These are phyloP conservation scores for Lasiosphaeria ovina DNA, from an alignment of 495 filamentous ascomycete species.

Conservation along the genomic window DNA sequence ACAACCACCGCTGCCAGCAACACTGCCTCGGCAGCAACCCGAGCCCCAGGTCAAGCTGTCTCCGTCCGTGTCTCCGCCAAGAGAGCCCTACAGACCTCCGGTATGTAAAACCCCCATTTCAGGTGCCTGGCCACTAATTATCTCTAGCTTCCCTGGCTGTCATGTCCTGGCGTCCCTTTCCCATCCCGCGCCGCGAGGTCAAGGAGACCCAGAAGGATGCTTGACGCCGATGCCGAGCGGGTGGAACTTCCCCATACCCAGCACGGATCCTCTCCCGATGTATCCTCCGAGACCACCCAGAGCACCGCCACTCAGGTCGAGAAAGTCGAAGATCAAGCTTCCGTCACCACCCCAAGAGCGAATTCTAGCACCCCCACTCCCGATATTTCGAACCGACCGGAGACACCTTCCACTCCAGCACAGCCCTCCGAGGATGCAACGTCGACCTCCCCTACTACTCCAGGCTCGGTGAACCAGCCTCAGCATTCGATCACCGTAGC, in stretches of 20 bases:
- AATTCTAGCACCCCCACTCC: constrained; percentile 32
- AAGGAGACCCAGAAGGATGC: constrained; percentile 35
- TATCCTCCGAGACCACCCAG: not conserved
- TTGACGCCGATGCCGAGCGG: constrained; percentile 28
- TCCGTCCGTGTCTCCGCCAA: constrained; percentile 12
- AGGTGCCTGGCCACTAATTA: constrained; percentile 17
- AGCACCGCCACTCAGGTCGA: not conserved
- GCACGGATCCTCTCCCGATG: constrained; percentile 20
- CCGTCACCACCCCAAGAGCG: constrained; percentile 32
- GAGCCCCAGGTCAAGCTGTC: constrained; percentile 7
- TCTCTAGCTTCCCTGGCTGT: constrained; percentile 77
- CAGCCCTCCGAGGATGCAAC: constrained; percentile 63
- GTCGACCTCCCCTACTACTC: constrained; percentile 67
- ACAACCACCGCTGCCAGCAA: constrained; percentile 10
- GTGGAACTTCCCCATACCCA: constrained; percentile 34
- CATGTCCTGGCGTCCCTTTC: constrained; percentile 63
- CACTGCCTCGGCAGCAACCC: constrained; percentile 2
- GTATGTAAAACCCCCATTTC: constrained; percentile 46
- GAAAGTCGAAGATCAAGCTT: constrained; percentile 16
- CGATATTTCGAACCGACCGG: constrained; percentile 43
- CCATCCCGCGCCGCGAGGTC: constrained; percentile 48
- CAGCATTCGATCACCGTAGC: constrained; percentile 32
- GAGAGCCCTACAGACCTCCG: constrained; percentile 57
- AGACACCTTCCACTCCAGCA: constrained; percentile 66
- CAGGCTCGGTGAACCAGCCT: constrained; percentile 55